Evolutionary conservation across 2,329 filamentous ascomycete genomes (phyloP), one percentile per base, ranked within the genome.

Genomic region (Hypoxylon sp.): DNA sequence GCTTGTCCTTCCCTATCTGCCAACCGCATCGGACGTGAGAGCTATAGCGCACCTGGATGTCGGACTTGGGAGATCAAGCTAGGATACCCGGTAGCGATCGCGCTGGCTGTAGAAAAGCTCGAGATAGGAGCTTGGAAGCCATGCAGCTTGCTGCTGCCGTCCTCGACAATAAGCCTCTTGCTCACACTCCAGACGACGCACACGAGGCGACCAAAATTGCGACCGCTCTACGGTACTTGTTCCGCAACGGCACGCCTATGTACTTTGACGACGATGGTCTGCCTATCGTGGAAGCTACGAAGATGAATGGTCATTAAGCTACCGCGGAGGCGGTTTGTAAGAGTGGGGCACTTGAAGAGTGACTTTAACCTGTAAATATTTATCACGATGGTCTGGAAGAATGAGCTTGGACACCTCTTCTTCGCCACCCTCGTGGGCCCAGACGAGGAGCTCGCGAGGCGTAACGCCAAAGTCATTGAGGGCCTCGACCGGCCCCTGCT

Each of bases 171-270:
- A 30, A 50, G 25, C 25, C 46, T 5, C 46, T 50, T 9, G 6
- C 11, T 11, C 17, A 25, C 14, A 32, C 25, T 14, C 23, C 23
- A 23, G 23, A 23, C 5, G 23, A 23, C 32, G 46, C 46, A 23
- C 5, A 23, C 23, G 23, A 30, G 30, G 46, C 25, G 17, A 25
- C 46, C 2, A 50, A 50, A 17, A 32, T 50, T n/a, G 46, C 14
- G 3, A 50, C 46, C 14, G 46, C 46, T 50, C 46, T 50, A 14
- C 46, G 32, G 25, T 50, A 50, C n/a, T 19, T 25, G 11, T 50
- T 19, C 23, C 23, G 46, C 5, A 23, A 23, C 23, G 23, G 23
- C 23, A 5, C 32, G 14, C 25, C 46, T 10, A 5, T 50, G 3
- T 50, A 50, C 9, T 50, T 50, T 50, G 46, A 50, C 10, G 46